Conservation (phyloP, 305 asterid species). For the Fraxinus greggii region DNA sequence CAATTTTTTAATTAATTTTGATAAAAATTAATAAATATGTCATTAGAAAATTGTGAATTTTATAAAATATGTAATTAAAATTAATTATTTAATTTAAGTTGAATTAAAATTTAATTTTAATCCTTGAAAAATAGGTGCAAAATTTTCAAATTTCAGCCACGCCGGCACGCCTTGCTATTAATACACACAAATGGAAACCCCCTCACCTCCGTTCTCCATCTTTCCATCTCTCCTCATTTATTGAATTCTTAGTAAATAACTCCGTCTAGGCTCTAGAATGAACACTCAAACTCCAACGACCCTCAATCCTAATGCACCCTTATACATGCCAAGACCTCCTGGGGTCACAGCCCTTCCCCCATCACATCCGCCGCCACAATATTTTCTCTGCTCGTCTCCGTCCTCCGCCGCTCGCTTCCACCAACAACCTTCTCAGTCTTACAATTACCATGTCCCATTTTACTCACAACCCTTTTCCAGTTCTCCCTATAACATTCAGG, state of each 20-base stretch:
- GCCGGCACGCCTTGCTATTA: not conserved
- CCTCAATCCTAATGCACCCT: constrained; percentile 32
- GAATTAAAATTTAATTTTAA: no score
- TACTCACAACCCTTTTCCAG: not conserved
- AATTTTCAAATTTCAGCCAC: no score
- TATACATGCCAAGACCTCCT: constrained; percentile 19
- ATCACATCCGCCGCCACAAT: constrained; percentile 9
- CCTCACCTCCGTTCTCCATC: not conserved
- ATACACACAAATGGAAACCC: not conserved
- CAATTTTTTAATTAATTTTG: no score
- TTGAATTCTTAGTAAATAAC: not conserved
- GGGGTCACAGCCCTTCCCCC: not conserved
- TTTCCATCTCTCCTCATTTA: not conserved
- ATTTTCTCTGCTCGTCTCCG: not conserved
- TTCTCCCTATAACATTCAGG: not conserved
- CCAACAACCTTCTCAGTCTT: not conserved
- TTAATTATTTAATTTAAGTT: no score
- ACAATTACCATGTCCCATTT: not conserved
- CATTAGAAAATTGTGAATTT: not conserved
- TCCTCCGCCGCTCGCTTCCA: not conserved
- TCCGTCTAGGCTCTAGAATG: not conserved
- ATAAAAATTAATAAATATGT: no score
- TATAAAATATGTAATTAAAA: no score
- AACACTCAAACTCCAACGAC: not conserved
- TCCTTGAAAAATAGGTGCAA: no score